Evolutionary conservation across 805 yeast species (phyloP), one percentile per base, ranked within the genome.

Genomic region (Candida chauliodis): DNA sequence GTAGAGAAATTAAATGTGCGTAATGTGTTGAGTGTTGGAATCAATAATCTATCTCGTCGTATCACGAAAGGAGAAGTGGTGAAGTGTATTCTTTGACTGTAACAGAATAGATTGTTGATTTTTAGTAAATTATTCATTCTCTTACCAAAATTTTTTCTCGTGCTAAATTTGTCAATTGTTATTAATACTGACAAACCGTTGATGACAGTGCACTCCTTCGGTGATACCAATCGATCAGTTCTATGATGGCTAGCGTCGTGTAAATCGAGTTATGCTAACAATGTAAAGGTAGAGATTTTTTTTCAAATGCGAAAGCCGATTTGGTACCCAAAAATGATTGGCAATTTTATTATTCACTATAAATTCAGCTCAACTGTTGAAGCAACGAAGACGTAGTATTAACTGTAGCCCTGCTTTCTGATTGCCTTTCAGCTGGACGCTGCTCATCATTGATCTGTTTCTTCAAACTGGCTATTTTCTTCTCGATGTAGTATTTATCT

Each of bases 401-500:
- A 11, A n/a, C 15, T 4, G 15, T 13, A 21, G 16, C 21, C 19
- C 20, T n/a, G n/a, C 37, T 10, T 20, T 18, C 3, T 16, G 13
- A 11, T 26, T 27, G 13, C 27, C 42, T 11, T 33, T 23, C 24
- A 30, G 9, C 13, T 25, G 15, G 17, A 27, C 17, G n/a, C 18
- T 25, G 11, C 7, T 31, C 35, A 9, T 28, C 34, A n/a, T n/a
- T n/a, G 3, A 30, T 7, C 25, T 36, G 39, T 17, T 37, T 18
- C 24, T 27, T 26, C 35, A 47, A 40, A 21, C 37, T 31, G 3
- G 29, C 38, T 30, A 59, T 37, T 38, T 51, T 50, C 29, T 41
- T 44, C 26, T 48, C 25, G 17, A 52, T 25, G 8, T 43, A 38
- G 16, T 53, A 45, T 46, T 67, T 70, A 15, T 59, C 61, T 47